Base-by-base conservation (phyloP, 805 yeast species). In the Candida michaelii region DNA sequence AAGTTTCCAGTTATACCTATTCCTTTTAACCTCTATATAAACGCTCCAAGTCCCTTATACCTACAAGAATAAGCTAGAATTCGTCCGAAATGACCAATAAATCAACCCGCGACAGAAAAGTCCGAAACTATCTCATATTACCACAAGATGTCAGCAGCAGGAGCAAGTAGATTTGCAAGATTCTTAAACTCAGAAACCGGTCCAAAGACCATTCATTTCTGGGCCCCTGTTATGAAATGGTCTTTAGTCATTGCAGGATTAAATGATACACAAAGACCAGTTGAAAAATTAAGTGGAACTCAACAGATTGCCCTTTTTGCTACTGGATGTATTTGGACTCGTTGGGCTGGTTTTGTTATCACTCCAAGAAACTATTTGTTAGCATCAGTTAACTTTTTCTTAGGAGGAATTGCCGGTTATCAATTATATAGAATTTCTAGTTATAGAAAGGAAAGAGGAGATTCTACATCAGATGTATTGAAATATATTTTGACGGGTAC, bases 321-420 rank as follows among this genome's bases (percentile, higher is more conserved):
- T 36, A 91, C 99, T 1, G 99, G 97, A 42, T 80, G 80, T 41
- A 89, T 91, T 55, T 91, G 99, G 99, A 91, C 99, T 27, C 81
- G 99, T 65, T 91, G 98, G 98, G 89, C 97, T 12, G 76, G 74
- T 1, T 79, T 90, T 66, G 93, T 90, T 50, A 91, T 91, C 59
- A 80, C 72, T 51, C 99, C 99, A 31, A 83, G 85, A 68, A 91
- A 91, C 67, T 74, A 76, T 53, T 70, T 93, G 47, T 74, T 93
- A 52, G 99, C 98, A 3, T 80, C 91, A 21, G 99, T 91, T 43
- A 91, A 91, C 69, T 89, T 89, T 74, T 91, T 93, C 76, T 71
- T 91, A 42, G 96, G 95, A 18, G 70, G 83, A 24, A 96, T 95
- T 36, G 97, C 98, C 2, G 86, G 91, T 23, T 80, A 73, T 62